phyloP scores from a whole-genome alignment of 2,329 filamentous ascomycete species.

The Ilyonectria robusta region DNA sequence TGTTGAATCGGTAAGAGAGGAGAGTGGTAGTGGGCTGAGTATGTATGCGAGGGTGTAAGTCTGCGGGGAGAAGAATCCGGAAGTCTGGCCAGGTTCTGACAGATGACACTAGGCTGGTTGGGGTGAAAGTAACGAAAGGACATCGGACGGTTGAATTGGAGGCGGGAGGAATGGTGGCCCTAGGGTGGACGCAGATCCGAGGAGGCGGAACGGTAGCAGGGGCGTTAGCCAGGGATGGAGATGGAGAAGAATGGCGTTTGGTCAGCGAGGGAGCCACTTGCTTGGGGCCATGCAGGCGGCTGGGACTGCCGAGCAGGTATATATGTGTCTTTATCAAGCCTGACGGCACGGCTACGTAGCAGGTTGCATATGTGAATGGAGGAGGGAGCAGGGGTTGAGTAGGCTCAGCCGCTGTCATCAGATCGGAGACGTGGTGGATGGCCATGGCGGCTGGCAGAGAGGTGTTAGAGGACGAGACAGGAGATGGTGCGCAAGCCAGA shows the following conservation, averaged over 20 bases:
- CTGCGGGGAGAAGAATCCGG: slow-evolving; percentile 12
- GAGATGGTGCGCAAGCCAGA: slow-evolving; percentile 15
- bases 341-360: slow-evolving; percentile 16
- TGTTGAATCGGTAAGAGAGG: slow-evolving; percentile 8
- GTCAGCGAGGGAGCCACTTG: slow-evolving; percentile 24
- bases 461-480: slow-evolving; percentile 33
- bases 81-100: slow-evolving; percentile 31
- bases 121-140: slow-evolving; percentile 50
- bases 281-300: slow-evolving; percentile 17
- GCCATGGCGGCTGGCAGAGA: slow-evolving; percentile 17
- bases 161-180: slow-evolving; percentile 38
- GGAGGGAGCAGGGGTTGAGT: slow-evolving; percentile 25
- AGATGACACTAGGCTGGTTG: slow-evolving; percentile 48
- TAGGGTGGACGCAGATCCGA: slow-evolving; percentile 32
- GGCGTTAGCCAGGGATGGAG: slow-evolving; percentile 28
- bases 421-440: slow-evolving; percentile 18
- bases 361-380: slow-evolving; percentile 19
- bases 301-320: slow-evolving; percentile 24
- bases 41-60: slow-evolving; percentile 32
- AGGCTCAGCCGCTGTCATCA: slow-evolving; percentile 27
- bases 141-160: slow-evolving; percentile 39
- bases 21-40: slow-evolving; percentile 21
- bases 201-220: slow-evolving; percentile 29
- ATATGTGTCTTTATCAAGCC: slow-evolving; percentile 20
- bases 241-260: slow-evolving; percentile 24